These are phyloP conservation scores for Astathelohania contejeani DNA, from an alignment of 371 early-diverging fungal genomes.

Conservation along the genomic window DNA sequence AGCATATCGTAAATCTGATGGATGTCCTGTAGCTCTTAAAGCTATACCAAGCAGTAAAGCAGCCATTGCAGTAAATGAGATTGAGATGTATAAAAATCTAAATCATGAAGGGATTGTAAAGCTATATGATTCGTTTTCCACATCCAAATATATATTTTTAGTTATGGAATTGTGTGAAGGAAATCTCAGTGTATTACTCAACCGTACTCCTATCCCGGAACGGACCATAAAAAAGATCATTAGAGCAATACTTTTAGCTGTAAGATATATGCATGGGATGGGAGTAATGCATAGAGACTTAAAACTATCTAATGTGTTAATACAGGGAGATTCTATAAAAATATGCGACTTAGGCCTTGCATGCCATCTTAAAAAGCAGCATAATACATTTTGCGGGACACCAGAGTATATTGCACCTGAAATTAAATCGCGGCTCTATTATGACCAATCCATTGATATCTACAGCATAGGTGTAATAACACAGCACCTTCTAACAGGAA, in stretches of 20 bases:
- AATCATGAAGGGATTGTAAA: conserved; percentile 1
- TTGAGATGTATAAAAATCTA: not conserved
- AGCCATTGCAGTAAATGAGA: not conserved
- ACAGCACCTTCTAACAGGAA: too few relatives aligned
- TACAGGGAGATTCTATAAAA: conserved; percentile 14
- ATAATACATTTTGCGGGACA: conserved; percentile 18
- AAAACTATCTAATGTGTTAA: conserved; percentile 25
- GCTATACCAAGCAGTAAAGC: not conserved
- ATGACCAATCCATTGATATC: conserved; percentile 5
- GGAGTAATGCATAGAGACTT: conserved; percentile 34
- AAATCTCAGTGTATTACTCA: not conserved
- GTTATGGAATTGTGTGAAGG: not conserved
- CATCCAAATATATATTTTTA: not conserved
- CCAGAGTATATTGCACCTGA: conserved; percentile 23
- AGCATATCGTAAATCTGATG: not conserved
- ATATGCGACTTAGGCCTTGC: conserved; percentile 37
- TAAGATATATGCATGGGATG: conserved; percentile 16
- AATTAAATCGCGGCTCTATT: not conserved
- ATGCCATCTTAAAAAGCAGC: not conserved
- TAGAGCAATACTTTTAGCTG: conserved; percentile 19
- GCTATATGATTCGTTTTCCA: not conserved
- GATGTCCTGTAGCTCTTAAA: not conserved
- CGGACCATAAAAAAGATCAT: conserved; percentile 10
- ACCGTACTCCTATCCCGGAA: not conserved
- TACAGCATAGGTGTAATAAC: conserved; percentile 6